phyloP scores from a whole-genome alignment of 768 basidiomycete genomes.

The Boletus subparvulus region DNA sequence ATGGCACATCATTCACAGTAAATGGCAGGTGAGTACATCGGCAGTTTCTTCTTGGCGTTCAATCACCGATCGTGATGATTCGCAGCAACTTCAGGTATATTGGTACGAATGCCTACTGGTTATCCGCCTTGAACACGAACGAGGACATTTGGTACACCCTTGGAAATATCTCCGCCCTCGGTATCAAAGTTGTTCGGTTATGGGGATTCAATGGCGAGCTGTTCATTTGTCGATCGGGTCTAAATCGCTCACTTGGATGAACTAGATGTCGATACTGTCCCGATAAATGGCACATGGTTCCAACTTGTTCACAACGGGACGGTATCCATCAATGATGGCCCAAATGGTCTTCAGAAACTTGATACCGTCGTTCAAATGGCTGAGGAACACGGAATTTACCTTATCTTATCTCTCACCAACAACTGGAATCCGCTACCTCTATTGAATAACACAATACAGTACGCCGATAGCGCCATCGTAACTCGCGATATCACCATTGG shows the following conservation, averaged over 20 bases:
- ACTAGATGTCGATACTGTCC: conserved; percentile 52
- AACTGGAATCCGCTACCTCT: conserved; percentile 52
- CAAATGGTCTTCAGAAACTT: conserved; percentile 62
- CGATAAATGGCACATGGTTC: conserved; percentile 62
- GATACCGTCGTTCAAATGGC: conserved; percentile 58
- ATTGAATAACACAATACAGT: conserved; percentile 22
- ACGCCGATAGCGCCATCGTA: conserved; percentile 3
- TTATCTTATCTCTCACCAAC: conserved; percentile 60
- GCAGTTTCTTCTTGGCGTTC: neutral
- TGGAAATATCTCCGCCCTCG: conserved; percentile 53
- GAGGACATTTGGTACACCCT: conserved; percentile 59
- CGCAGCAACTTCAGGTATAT: conserved; percentile 41
- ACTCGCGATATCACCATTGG: conserved; percentile 28
- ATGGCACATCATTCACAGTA: conserved; percentile 47
- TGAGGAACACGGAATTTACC: conserved; percentile 50
- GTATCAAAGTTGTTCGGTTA: conserved; percentile 58
- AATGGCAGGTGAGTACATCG: conserved; percentile 48
- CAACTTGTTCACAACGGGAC: conserved; percentile 59
- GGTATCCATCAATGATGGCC: conserved; percentile 52
- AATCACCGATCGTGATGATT: conserved; percentile 26
- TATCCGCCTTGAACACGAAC: conserved; percentile 51
- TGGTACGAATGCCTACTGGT: conserved; percentile 70
- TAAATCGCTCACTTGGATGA: conserved; percentile 7
- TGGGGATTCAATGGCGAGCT: conserved; percentile 71
- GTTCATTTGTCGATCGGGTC: neutral